These are phyloP conservation scores for Phytophthora aleatoria DNA, from an alignment of 352 stramenopile species.

Conservation along the genomic window DNA sequence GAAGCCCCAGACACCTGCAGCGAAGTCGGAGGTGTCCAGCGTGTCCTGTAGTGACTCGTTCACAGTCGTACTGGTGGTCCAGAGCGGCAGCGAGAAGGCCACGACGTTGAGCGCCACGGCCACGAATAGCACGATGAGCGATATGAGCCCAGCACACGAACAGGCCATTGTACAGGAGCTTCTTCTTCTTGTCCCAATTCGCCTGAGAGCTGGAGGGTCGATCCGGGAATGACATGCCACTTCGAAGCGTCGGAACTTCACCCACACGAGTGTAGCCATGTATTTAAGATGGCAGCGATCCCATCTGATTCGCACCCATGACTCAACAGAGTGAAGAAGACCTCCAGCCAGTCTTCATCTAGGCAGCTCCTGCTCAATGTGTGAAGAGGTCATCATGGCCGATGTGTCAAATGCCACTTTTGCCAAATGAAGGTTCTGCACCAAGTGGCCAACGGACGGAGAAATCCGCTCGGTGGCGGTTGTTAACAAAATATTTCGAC, in stretches of 20 bases:
- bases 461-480: slow-evolving; percentile 5
- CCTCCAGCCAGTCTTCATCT: background rate
- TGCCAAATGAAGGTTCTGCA: slow-evolving; percentile 6
- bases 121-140: slow-evolving; percentile 62
- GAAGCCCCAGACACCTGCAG: slow-evolving; percentile 66
- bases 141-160: slow-evolving; percentile 54
- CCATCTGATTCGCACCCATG: slow-evolving; percentile 20
- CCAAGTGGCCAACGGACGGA: background rate
- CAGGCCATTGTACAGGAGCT: slow-evolving; percentile 44
- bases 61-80: slow-evolving; percentile 62
- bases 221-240: slow-evolving; percentile 16
- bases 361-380: background rate
- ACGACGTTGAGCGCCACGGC: slow-evolving; percentile 64
- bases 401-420: background rate
- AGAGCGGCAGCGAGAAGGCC: slow-evolving; percentile 66
- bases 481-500: slow-evolving; percentile 17
- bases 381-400: background rate
- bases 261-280: background rate
- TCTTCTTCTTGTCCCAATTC: background rate
- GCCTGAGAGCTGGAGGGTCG: background rate
- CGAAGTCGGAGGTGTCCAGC: slow-evolving; percentile 53
- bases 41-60: slow-evolving; percentile 40
- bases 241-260: slow-evolving; percentile 10
- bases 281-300: background rate
- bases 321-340: background rate